Conservation (phyloP, 2,329 filamentous ascomycete genomes). For the Nemania abortiva region DNA sequence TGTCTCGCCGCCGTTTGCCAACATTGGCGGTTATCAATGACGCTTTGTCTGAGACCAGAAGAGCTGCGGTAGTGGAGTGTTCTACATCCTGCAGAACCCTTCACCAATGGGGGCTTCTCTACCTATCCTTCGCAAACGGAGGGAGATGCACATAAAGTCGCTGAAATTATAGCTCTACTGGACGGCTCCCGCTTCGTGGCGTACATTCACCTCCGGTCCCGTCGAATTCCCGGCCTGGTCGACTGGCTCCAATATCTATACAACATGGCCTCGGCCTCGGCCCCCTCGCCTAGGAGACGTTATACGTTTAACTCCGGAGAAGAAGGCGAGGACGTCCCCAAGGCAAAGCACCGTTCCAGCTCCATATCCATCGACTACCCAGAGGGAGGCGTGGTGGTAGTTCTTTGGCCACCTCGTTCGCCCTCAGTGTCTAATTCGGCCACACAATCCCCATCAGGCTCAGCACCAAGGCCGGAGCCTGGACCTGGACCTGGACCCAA, state of each 20-base stretch:
- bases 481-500: not conserved
- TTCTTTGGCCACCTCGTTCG: slow-evolving; percentile 16
- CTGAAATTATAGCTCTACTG: not conserved
- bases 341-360: slow-evolving; percentile 28
- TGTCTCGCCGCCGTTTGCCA: slow-evolving; percentile 34
- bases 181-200: too few relatives aligned
- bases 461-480: not conserved
- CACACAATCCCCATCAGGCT: not conserved
- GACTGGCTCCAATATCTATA: not conserved
- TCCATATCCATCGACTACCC: slow-evolving; percentile 30
- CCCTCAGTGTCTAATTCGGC: not conserved
- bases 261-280: slow-evolving; percentile 15
- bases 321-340: not conserved
- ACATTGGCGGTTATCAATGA: slow-evolving; percentile 8
- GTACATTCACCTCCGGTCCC: not conserved
- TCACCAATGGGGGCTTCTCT: not conserved
- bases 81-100: slow-evolving; percentile 21
- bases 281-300: not conserved
- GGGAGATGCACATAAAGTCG: slow-evolving; percentile 22
- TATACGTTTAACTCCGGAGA: not conserved
- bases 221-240: not conserved
- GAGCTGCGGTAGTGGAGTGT: slow-evolving; percentile 12
- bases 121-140: slow-evolving; percentile 15
- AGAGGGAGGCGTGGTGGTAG: slow-evolving; percentile 26
- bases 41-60: slow-evolving; percentile 29